Conservation (phyloP, 768 basidiomycete species). For the Rubroboletus satanas region DNA sequence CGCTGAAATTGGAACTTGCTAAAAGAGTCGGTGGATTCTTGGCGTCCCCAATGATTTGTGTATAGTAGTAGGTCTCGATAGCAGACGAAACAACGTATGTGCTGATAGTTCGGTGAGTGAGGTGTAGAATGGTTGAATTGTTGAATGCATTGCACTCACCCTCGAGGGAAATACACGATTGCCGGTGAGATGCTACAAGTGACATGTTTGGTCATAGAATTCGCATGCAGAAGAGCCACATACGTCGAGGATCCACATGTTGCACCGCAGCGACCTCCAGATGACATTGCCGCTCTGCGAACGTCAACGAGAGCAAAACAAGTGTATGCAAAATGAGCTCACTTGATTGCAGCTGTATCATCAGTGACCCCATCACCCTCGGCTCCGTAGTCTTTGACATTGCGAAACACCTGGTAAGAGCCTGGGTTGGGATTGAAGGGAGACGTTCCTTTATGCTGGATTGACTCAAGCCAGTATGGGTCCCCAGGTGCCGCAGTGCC, state of each 20-base stretch:
- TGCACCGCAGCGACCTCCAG: slow-evolving; percentile 56
- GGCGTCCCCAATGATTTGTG: slow-evolving; percentile 34
- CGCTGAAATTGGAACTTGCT: slow-evolving; percentile 30
- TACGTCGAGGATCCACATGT: slow-evolving; percentile 53
- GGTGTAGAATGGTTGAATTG: neutral
- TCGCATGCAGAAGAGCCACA: neutral
- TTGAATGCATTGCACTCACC: slow-evolving; percentile 35
- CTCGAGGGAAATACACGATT: slow-evolving; percentile 65
- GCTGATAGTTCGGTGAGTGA: slow-evolving; percentile 7
- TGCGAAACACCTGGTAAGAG: slow-evolving; percentile 65
- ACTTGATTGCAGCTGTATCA: slow-evolving; percentile 73
- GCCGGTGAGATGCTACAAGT: slow-evolving; percentile 47
- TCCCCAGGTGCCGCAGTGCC: slow-evolving; percentile 50
- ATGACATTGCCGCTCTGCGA: slow-evolving; percentile 54
- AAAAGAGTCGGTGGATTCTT: slow-evolving; percentile 31
- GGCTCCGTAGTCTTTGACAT: slow-evolving; percentile 59
- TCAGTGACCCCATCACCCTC: slow-evolving; percentile 59
- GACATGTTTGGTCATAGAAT: neutral
- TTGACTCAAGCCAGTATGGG: slow-evolving; percentile 65
- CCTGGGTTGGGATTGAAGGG: slow-evolving; percentile 53
- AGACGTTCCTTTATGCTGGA: slow-evolving; percentile 62
- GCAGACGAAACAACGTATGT: slow-evolving; percentile 29
- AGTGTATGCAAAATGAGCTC: slow-evolving; percentile 3
- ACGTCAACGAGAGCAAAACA: neutral
- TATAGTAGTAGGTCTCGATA: slow-evolving; percentile 31